Evolutionary conservation across 371 early-diverging fungal genomes (phyloP), one percentile per base, ranked within the genome.

Genomic region (Actinomortierella ambigua): DNA sequence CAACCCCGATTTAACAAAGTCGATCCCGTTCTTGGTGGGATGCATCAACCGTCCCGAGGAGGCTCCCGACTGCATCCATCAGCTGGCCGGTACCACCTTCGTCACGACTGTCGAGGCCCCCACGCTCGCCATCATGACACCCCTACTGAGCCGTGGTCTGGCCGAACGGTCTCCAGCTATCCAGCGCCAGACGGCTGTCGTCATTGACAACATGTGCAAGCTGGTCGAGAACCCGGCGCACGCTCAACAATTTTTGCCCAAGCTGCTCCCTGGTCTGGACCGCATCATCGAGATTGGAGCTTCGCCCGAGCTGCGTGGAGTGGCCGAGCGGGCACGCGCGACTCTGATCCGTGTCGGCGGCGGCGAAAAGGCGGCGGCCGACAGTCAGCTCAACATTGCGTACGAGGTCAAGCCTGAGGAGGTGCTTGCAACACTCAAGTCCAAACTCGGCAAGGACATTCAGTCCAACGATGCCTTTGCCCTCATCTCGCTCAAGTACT

Each of bases 131-230:
- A 86, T 92, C 77, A 88, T 93, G 87, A 84, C 85, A 49, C 93
- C 93, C 44, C 79, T 91, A 17, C 79, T 93, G 50, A 78, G 71
- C 58, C 88, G 90, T 81, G 91, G 90, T 84, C 80, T 93, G 54
- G 68, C 77, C n/a, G 87, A 86, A 54, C 81, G 86, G 52, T 69
- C 76, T 42, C 85, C 85, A 41, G 79, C 85, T 58, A 83, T 86
- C 73, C 80, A 89, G 75, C 92, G 92, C 82, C 88, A 90, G 77
- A 78, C 90, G 59, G 87, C 90, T 53, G 85, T 90, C 64, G 90
- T 92, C 58, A 89, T 92, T 50, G 89, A 89, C 77, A 93, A 93
- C 76, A 85, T 93, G 85, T 91, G 85, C 69, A 91, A 91, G 80
- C 82, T 93, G 43, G 92, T 91, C 60, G 81, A 86, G 63, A 84